Percentiles rank a stretch among this genome's conserved stretches.
These are phyloP conservation scores for Pichia sp. DNA, from an alignment of 1,139 yeast species.

Conservation along the genomic window DNA sequence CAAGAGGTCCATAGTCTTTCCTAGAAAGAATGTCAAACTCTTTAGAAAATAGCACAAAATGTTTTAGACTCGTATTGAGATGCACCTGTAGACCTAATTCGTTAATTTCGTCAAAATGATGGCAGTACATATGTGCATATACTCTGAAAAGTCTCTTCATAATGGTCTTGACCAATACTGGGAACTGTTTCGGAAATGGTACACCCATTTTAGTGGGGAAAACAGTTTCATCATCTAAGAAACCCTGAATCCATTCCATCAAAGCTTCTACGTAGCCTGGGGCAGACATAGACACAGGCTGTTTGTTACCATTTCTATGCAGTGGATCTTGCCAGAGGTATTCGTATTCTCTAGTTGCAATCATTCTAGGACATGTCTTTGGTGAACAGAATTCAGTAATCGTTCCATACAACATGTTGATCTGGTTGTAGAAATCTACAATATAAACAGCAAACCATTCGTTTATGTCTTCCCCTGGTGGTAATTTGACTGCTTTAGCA, in stretches of 20 bases:
- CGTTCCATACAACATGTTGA: constrained; percentile 93
- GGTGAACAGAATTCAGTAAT: constrained; percentile 97
- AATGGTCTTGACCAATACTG: constrained; percentile 70
- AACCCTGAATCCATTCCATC: constrained; percentile 90
- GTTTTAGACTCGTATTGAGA: constrained; percentile 88
- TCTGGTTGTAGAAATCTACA: constrained; percentile 87
- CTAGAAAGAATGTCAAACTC: constrained; percentile 71
- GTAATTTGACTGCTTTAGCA: constrained; percentile 87
- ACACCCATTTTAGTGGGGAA: constrained; percentile 90
- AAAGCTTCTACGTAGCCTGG: constrained; percentile 90
- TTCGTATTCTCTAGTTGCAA: constrained; percentile 94
- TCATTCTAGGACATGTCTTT: constrained; percentile 87
- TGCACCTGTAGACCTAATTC: constrained; percentile 91
- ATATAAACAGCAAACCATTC: constrained; percentile 97
- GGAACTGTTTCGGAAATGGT: constrained; percentile 63
- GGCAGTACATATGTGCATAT: constrained; percentile 97
- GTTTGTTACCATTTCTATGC: constrained; percentile 31
- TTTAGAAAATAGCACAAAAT: constrained; percentile 78
- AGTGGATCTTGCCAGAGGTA: constrained; percentile 86
- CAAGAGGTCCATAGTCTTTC: constrained; percentile 88
- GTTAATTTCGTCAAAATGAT: constrained; percentile 90
- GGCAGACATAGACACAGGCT: constrained; percentile 76
- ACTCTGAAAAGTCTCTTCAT: constrained; percentile 87
- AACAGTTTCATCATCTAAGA: constrained; percentile 79
- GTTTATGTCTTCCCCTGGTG: constrained; percentile 83